Percentiles rank a stretch among this genome's conserved stretches.
These are phyloP conservation scores for Schwanniomyces yamadae DNA, from an alignment of 805 yeast species.

Conservation along the genomic window DNA sequence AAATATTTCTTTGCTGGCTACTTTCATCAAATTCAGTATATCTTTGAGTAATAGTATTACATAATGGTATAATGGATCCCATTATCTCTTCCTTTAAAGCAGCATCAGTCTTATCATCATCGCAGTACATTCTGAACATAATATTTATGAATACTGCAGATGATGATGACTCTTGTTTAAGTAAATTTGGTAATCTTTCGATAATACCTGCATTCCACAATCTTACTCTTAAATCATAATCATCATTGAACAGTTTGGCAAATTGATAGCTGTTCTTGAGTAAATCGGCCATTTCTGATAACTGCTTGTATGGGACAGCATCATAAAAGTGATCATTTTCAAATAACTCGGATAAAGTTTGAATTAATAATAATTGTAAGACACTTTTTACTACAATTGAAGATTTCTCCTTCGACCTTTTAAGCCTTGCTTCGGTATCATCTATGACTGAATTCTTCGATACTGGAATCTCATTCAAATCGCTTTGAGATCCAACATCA, in stretches of 20 bases:
- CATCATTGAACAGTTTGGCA: slow-evolving; percentile 84
- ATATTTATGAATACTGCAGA: slow-evolving; percentile 84
- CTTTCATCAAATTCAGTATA: slow-evolving; percentile 72
- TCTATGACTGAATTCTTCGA: slow-evolving; percentile 14
- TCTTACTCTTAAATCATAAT: slow-evolving; percentile 82
- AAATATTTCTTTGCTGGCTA: slow-evolving; percentile 75
- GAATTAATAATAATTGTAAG: slow-evolving; percentile 84
- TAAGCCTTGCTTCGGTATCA: slow-evolving; percentile 37
- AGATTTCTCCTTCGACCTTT: slow-evolving; percentile 57
- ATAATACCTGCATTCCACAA: slow-evolving; percentile 90
- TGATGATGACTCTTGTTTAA: slow-evolving; percentile 88
- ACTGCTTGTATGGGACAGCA: slow-evolving; percentile 62
- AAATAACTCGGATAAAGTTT: slow-evolving; percentile 76
- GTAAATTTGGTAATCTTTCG: slow-evolving; percentile 85
- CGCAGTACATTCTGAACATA: slow-evolving; percentile 76
- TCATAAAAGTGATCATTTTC: slow-evolving; percentile 68
- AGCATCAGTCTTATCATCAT: slow-evolving; percentile 48
- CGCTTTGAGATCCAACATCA: slow-evolving; percentile 18
- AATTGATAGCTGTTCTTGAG: slow-evolving; percentile 73
- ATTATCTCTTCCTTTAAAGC: slow-evolving; percentile 52
- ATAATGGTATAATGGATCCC: slow-evolving; percentile 58
- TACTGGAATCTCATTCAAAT: slow-evolving; percentile 8
- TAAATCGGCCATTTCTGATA: slow-evolving; percentile 58
- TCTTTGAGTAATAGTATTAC: slow-evolving; percentile 67
- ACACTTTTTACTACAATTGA: slow-evolving; percentile 90